Evolutionary conservation across 805 yeast genomes (phyloP), one percentile per base, ranked within the genome.

Genomic region (Diddensiella caesifluorescens): DNA sequence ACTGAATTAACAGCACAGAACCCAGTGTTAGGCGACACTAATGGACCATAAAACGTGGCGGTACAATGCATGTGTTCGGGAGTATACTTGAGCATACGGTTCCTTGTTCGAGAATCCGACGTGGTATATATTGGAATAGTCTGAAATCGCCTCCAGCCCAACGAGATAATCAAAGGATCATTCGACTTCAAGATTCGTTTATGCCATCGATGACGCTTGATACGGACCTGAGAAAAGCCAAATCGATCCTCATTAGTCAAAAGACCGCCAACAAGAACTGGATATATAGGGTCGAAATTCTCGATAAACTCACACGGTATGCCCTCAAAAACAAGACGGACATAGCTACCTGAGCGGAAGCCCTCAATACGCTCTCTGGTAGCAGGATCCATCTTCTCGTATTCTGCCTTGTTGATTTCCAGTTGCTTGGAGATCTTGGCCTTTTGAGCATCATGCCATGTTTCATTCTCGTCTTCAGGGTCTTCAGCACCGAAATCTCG

Each of bases 71-170:
- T 86, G 63, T 92, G 99, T 59, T 92, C 99, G 5, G 98, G 98
- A 0, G 98, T 92, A 62, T 92, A 92, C 61, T 92, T 92, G 66
- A 92, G 74, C 96, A 92, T 86, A 68, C 98, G 82, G 57, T 89
- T 90, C 70, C 99, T 77, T 10, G 99, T 92, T 67, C 99, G 75
- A 4, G 98, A 92, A 64, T 92, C 99, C 4, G 95, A 79, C 0
- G 98, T 92, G 3, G 98, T 89, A 62, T 89, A 92, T 20, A 92
- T 74, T 5, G 99, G 99, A 42, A 90, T 67, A 0, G 98, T 89
- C 65, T 92, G 99, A 69, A 92, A 94, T 63, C 99, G 74, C 69
- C 99, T 79, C 99, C 98, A 92, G 28, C 99, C 99, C 32, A 92
- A 67, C 0, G 97, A 90, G 37, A 92, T 62, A 41, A 92, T 87